Evolutionary conservation across 305 asterid genomes (phyloP).

Genomic region (Fraxinus sp.): DNA sequence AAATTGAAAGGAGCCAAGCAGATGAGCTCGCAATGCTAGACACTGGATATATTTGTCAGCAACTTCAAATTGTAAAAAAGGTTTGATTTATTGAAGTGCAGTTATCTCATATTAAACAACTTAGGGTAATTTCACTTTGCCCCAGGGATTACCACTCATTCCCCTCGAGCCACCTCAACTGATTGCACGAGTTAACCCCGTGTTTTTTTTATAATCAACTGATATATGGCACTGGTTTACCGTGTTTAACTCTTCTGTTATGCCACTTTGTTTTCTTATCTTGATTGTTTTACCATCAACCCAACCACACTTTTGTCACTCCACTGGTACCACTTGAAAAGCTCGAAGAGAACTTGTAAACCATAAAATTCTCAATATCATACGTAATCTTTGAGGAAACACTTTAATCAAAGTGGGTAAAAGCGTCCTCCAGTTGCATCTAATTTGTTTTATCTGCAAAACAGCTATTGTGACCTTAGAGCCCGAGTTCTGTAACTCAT

Average conservation of each 20-base stretch:
- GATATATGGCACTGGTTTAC: neutral
- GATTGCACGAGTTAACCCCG: too few species aligned
- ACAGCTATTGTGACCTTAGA: neutral
- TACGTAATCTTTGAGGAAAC: neutral
- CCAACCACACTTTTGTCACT: neutral
- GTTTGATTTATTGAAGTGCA: constrained; percentile 23
- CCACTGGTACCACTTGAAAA: neutral
- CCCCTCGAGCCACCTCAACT: neutral
- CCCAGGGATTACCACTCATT: neutral
- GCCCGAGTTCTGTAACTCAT: neutral
- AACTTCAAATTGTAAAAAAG: constrained; percentile 72
- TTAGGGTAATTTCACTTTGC: neutral
- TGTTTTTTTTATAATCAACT: neutral
- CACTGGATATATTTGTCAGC: constrained; percentile 64
- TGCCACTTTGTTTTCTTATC: neutral
- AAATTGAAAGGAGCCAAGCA: constrained; percentile 47
- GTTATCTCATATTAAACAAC: neutral
- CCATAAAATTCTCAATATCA: neutral
- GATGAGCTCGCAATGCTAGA: constrained; percentile 69
- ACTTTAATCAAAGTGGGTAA: neutral
- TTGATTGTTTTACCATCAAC: neutral
- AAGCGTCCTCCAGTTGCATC: neutral
- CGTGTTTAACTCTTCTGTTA: neutral
- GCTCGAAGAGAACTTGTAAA: neutral
- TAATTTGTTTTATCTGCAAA: neutral